phyloP scores from a whole-genome alignment of 805 yeast genomes.

The Blastobotrys robertii region DNA sequence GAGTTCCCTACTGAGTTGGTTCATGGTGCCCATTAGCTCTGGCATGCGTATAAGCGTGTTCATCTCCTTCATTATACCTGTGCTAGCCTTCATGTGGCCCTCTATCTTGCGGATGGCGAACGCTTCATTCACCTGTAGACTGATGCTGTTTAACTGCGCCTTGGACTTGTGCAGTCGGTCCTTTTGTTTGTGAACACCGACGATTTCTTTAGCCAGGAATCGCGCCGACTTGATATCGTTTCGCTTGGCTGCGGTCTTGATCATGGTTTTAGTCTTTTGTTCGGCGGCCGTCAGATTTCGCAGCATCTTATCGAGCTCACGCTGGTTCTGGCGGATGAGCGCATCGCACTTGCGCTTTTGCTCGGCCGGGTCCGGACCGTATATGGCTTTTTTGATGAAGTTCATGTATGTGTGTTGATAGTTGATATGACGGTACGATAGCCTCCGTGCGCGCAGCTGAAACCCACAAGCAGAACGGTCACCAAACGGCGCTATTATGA shows the following conservation, averaged over 20 bases:
- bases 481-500: too few relatives aligned
- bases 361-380: conserved; percentile 95
- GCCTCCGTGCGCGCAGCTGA: too few relatives aligned
- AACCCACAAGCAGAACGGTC: too few relatives aligned
- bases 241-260: conserved; percentile 65
- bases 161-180: conserved; percentile 66
- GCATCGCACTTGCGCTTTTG: conserved; percentile 69
- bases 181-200: conserved; percentile 63
- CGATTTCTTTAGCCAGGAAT: conserved; percentile 73
- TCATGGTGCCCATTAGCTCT: conserved; percentile 70
- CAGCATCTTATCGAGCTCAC: conserved; percentile 77
- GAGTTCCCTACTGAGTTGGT: conserved; percentile 76
- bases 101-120: conserved; percentile 77
- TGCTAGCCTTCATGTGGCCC: conserved; percentile 66
- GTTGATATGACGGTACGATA: too few relatives aligned
- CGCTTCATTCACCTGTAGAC: conserved; percentile 85
- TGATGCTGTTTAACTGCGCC: conserved; percentile 77
- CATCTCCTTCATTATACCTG: conserved; percentile 82
- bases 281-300: conserved; percentile 48
- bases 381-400: conserved; percentile 71
- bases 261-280: conserved; percentile 66
- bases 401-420: conserved; percentile 44
- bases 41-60: conserved; percentile 72
- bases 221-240: conserved; percentile 68
- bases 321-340: conserved; percentile 69